Evolutionary conservation across 257 asterid genomes (phyloP), one percentile per base, ranked within the genome.

Genomic region (Petrea volubilis): DNA sequence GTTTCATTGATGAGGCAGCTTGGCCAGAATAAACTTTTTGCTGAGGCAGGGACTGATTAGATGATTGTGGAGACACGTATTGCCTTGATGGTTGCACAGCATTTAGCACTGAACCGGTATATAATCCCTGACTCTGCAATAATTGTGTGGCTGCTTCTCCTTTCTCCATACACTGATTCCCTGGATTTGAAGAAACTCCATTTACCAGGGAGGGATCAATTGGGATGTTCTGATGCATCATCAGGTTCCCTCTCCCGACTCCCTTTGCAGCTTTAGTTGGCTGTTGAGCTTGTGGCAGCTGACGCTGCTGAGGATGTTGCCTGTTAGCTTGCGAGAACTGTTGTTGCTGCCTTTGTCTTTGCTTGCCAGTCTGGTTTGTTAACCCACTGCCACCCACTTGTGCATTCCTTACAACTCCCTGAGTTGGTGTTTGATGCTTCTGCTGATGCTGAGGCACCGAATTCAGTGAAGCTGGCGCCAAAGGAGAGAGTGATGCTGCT

Each of bases 181-280:
- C 87, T 25, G 80, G 73, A 81, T 76, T 87, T 44, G 79, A 18
- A 1, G 96, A 80, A 80, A 84, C 78, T 70, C 95, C 91, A 81
- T 86, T 86, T 51, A 70, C 21, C 24, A 70, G 64, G 38, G 88
- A 68, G 12, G 82, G 73, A 53, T 90, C 96, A 53, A 67, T 67
- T 10, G 86, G 77, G 47, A 77, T 36, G 77, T 82, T 86, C n/a
- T 82, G 96, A 66, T 86, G 87, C 83, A 81, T 83, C 83, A 67
- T 56, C 73, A 67, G 13, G 56, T 65, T 79, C n/a, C 81, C 98
- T 77, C 90, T 82, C 49, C 86, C 93, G 36, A 76, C 91, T 72
- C 96, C 95, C 75, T 91, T 91, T 11, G 72, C 81, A 80, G 46
- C 81, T 80, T 92, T 94, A 72, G 84, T 77, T 85, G n/a, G 92